Percentiles rank a stretch among this genome's conserved stretches.
Conservation (phyloP, 2,329 filamentous ascomycete genomes). For the Coniosporium uncinatum region DNA sequence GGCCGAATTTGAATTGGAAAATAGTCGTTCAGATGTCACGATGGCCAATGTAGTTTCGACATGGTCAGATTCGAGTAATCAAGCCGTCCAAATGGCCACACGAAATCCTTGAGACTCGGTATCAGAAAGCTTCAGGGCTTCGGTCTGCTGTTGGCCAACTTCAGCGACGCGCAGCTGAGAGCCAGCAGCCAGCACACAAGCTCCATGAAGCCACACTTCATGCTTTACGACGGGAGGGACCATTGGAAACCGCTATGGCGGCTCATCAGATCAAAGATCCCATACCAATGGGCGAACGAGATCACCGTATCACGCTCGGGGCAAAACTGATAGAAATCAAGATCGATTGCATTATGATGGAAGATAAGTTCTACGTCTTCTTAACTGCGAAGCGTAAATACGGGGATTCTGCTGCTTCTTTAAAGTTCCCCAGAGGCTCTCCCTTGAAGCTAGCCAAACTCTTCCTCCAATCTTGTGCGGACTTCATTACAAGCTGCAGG, state of each 20-base stretch:
- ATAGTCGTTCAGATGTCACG: neutral
- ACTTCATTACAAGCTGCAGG: conserved; percentile 20
- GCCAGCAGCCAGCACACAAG: conserved; percentile 28
- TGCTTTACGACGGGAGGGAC: conserved; percentile 8
- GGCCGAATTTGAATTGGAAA: neutral
- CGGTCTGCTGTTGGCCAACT: conserved; percentile 34
- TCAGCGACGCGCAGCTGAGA: conserved; percentile 9
- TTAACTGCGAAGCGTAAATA: conserved; percentile 4
- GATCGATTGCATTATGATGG: conserved; percentile 17
- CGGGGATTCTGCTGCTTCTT: conserved; percentile 1
- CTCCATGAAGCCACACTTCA: conserved; percentile 28
- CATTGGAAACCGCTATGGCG: conserved; percentile 13
- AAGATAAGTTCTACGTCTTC: conserved; percentile 21
- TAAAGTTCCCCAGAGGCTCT: conserved; percentile 10
- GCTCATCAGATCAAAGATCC: conserved; percentile 12
- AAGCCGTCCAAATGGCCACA: too few species aligned
- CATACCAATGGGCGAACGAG: conserved; percentile 13
- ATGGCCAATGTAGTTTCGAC: too few species aligned
- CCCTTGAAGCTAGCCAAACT: conserved; percentile 5
- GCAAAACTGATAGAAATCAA: conserved; percentile 20
- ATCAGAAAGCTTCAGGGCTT: conserved; percentile 4
- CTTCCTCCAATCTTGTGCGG: conserved; percentile 19
- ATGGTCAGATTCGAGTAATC: too few species aligned
- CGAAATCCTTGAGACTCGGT: neutral
- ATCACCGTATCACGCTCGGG: conserved; percentile 21